phyloP scores from a whole-genome alignment of 2,329 filamentous ascomycete species.

The Bipolaris zeicola region DNA sequence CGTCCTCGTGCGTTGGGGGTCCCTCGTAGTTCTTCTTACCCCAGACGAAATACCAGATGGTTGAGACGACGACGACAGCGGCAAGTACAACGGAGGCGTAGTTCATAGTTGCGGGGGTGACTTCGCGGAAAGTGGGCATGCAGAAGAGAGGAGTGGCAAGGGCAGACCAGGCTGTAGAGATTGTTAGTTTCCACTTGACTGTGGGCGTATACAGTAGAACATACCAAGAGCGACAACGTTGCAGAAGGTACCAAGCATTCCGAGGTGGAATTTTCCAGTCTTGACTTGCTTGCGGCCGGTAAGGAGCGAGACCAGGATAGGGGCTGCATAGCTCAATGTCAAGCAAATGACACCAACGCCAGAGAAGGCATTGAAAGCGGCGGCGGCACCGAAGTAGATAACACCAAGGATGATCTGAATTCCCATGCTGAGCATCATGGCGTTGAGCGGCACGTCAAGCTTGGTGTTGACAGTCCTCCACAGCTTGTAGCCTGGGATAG shows the following conservation, averaged over 20 bases:
- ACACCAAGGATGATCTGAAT: conserved; percentile 67
- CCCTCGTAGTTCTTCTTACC: conserved; percentile 72
- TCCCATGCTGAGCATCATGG: conserved; percentile 73
- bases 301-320: conserved; percentile 68
- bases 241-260: conserved; percentile 63
- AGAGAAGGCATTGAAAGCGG: conserved; percentile 75
- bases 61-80: conserved; percentile 65
- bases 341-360: conserved; percentile 72
- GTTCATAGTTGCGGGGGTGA: conserved; percentile 67
- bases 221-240: conserved; percentile 67
- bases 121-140: conserved; percentile 69
- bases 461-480: conserved; percentile 67
- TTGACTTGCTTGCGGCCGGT: conserved; percentile 65
- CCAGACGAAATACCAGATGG: conserved; percentile 71
- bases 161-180: conserved; percentile 61
- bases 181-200: conserved; percentile 6
- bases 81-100: conserved; percentile 78
- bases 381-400: conserved; percentile 71
- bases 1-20: conserved; percentile 54
- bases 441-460: conserved; percentile 70
- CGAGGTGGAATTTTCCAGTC: conserved; percentile 65
- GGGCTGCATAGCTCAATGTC: conserved; percentile 70
- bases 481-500: conserved; percentile 65
- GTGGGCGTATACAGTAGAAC: conserved; percentile 48
- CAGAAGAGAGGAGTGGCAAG: conserved; percentile 76